These are phyloP conservation scores for Metschnikowia borealis DNA, from an alignment of 805 yeast genomes.

Conservation along the genomic window DNA sequence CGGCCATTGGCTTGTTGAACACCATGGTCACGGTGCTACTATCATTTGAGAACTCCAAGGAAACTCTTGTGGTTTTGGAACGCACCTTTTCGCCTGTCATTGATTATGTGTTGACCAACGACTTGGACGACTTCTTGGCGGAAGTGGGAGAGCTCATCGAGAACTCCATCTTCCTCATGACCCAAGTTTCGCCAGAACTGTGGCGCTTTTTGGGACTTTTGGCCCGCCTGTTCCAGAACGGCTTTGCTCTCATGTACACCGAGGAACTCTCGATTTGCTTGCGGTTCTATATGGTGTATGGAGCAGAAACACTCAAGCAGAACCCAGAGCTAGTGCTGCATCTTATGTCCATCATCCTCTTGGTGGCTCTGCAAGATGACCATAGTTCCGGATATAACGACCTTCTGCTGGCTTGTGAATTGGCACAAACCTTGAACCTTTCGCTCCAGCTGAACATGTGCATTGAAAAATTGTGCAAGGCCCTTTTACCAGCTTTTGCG, in stretches of 20 bases:
- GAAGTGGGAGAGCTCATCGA: constrained; percentile 71
- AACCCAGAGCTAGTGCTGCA: constrained; percentile 47
- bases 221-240: constrained; percentile 26
- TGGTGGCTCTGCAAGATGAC: constrained; percentile 39
- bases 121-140: constrained; percentile 67
- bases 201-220: constrained; percentile 68
- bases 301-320: constrained; percentile 36
- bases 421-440: constrained; percentile 61
- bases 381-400: constrained; percentile 52
- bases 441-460: constrained; percentile 49
- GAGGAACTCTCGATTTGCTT: constrained; percentile 75
- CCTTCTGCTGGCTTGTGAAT: constrained; percentile 52
- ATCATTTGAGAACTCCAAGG: constrained; percentile 77
- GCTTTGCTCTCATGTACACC: constrained; percentile 58
- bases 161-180: constrained; percentile 39
- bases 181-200: constrained; percentile 52
- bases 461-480: constrained; percentile 43
- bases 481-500: constrained; percentile 38
- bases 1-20: constrained; percentile 75
- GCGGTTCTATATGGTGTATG: constrained; percentile 64
- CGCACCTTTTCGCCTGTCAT: constrained; percentile 67
- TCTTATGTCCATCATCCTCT: constrained; percentile 47
- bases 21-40: constrained; percentile 79
- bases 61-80: constrained; percentile 60
- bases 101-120: constrained; percentile 59